Base-by-base conservation (phyloP, 345 rosid species). In the rapeseed (Brassica napus) region DNA sequence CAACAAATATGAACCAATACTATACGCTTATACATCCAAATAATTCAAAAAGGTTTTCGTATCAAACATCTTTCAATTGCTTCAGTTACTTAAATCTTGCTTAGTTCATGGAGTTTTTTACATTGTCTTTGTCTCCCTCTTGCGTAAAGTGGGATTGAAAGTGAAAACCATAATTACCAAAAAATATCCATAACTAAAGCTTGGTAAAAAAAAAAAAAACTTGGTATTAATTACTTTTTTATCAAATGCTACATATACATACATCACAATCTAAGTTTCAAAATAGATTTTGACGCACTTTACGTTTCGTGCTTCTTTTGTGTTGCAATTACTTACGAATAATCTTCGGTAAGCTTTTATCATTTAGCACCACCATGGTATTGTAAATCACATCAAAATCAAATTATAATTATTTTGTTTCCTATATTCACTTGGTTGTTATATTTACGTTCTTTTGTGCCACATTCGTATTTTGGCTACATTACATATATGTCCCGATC, bases 361-460 rank as follows among this genome's bases (percentile, higher is more conserved):
- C 35, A 44, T 24, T 12, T 68, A 44, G 37, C 58, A 68, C 37
- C 34, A 12, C 23, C 35, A 26, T 42, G 34, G 34, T 31, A 24
- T 42, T 68, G 15, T 68, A 47, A 24, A 47, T 7, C 24, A 68
- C 59, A 47, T 47, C 60, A 24, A 60, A 54, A 6, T 55, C 4
- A 39, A 39, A 8, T n/a, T 47, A n/a, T 68, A 47, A 68, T n/a
- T n/a, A 68, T 47, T 68, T 24, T n/a, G 37, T 47, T 68, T 47
- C 60, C 39, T n/a, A 47, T 47, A 68, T 28, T 47, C 24, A 47
- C n/a, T 68, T 26, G 9, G 72, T 44, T 68, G 71, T 42, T 68
- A n/a, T 47, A 2, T 14, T 47, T 44, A 65, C 59, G 59, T 68
- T 24, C 35, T 11, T 23, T 68, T 68, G 52, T 44, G n/a, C 52